phyloP scores from a whole-genome alignment of 2,329 filamentous ascomycete genomes.

The Keithomyces neogunnii region DNA sequence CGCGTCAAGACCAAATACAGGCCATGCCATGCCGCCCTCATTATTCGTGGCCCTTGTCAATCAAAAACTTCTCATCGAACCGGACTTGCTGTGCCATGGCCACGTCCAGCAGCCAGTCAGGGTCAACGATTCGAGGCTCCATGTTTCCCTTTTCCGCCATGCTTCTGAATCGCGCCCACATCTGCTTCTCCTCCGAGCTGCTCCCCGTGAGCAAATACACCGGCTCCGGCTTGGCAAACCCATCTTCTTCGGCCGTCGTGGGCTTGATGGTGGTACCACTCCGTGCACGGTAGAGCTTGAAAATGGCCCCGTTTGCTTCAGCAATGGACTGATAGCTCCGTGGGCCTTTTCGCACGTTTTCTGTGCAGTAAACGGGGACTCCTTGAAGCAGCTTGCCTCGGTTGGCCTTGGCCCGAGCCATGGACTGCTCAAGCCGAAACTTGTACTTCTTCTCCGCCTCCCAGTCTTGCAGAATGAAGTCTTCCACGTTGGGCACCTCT shows the following conservation, averaged over 20 bases:
- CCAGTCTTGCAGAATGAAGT: constrained; percentile 62
- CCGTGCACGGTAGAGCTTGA: constrained; percentile 67
- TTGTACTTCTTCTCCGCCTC: constrained; percentile 64
- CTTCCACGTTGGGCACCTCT: constrained; percentile 52
- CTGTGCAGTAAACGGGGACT: constrained; percentile 77
- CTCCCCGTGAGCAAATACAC: constrained; percentile 75
- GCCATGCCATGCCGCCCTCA: constrained; percentile 6
- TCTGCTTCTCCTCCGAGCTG: constrained; percentile 55
- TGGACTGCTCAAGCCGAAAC: constrained; percentile 59
- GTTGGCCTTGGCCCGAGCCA: constrained; percentile 66
- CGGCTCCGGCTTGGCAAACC: constrained; percentile 54
- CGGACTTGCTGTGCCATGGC: constrained; percentile 79
- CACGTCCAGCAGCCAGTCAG: constrained; percentile 85
- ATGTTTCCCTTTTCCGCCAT: constrained; percentile 74
- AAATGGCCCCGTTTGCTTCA: constrained; percentile 79
- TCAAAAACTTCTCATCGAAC: constrained; percentile 56
- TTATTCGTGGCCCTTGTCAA: constrained; percentile 32
- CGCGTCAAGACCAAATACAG: constrained; percentile 6
- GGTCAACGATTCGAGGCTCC: constrained; percentile 68
- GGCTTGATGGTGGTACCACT: constrained; percentile 59
- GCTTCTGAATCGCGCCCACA: constrained; percentile 74
- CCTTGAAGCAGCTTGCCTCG: constrained; percentile 66
- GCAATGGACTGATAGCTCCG: constrained; percentile 83
- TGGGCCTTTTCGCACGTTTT: constrained; percentile 68
- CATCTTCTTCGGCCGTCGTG: constrained; percentile 56